These are phyloP conservation scores for Trichoderma polysporum DNA, from an alignment of 2,329 filamentous ascomycete genomes.

Conservation along the genomic window DNA sequence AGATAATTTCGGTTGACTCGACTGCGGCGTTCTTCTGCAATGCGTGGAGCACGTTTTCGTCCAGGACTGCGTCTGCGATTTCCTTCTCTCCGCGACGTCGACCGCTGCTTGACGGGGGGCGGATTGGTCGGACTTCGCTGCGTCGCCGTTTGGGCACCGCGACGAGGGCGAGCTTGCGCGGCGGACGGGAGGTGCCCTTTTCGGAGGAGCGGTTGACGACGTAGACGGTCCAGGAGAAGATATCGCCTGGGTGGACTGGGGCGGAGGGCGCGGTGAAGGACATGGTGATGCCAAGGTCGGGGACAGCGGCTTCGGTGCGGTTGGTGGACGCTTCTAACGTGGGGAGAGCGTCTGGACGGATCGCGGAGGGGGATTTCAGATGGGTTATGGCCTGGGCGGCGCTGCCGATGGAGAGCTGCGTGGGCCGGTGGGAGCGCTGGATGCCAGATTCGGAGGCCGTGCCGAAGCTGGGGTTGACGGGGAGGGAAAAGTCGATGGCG, in stretches of 20 bases:
- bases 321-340: constrained; percentile 54
- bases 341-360: constrained; percentile 60
- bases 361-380: constrained; percentile 57
- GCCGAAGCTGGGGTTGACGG: constrained; percentile 63
- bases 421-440: constrained; percentile 60
- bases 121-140: constrained; percentile 52
- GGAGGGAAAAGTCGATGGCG: constrained; percentile 65
- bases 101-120: constrained; percentile 52
- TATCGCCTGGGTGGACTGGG: constrained; percentile 60
- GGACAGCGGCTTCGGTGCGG: constrained; percentile 47
- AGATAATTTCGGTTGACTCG: constrained; percentile 68
- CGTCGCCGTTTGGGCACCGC: constrained; percentile 65
- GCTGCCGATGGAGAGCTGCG: constrained; percentile 61
- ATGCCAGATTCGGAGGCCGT: constrained; percentile 54
- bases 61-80: constrained; percentile 65
- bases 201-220: constrained; percentile 69
- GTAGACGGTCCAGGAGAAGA: constrained; percentile 72
- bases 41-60: constrained; percentile 69
- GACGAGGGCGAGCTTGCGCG: constrained; percentile 69
- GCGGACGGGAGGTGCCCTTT: constrained; percentile 37
- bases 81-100: constrained; percentile 39
- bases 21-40: constrained; percentile 65
- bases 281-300: constrained; percentile 70
- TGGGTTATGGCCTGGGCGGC: constrained; percentile 53
- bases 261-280: constrained; percentile 64